Percentiles rank a stretch among this genome's conserved stretches.
Conservation (phyloP, 768 basidiomycete genomes). For the Filobasidium wieringae region DNA sequence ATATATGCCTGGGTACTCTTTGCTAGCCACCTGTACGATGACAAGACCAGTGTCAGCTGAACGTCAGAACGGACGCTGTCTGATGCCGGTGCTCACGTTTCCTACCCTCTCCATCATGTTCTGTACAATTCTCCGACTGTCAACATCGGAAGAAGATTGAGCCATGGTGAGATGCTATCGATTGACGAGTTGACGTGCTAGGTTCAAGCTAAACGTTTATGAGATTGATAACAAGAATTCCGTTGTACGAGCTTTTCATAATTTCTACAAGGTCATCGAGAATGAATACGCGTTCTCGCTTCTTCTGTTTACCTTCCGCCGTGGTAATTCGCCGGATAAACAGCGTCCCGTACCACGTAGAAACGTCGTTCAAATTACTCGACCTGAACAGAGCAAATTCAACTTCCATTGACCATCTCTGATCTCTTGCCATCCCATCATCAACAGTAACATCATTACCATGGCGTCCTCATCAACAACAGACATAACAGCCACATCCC, state of each 20-base stretch:
- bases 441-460: not conserved
- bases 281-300: too few species aligned
- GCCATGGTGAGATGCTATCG: not conserved
- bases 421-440: not conserved
- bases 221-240: too few species aligned
- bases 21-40: slow-evolving; percentile 59
- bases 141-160: not conserved
- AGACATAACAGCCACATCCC: not conserved
- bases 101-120: not conserved
- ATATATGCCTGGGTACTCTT: slow-evolving; percentile 81
- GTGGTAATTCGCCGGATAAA: too few species aligned
- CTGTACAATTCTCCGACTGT: not conserved
- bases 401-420: not conserved
- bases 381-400: too few species aligned
- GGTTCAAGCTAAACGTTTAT: too few species aligned
- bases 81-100: not conserved
- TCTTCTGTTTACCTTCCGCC: too few species aligned
- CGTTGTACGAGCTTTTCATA: too few species aligned
- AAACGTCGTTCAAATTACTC: too few species aligned
- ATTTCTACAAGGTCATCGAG: too few species aligned
- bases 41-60: not conserved
- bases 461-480: not conserved
- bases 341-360: too few species aligned
- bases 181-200: too few species aligned
- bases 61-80: not conserved